These are phyloP conservation scores for Farysia itapuensis DNA, from an alignment of 1,284 basidiomycete genomes.

Conservation along the genomic window DNA sequence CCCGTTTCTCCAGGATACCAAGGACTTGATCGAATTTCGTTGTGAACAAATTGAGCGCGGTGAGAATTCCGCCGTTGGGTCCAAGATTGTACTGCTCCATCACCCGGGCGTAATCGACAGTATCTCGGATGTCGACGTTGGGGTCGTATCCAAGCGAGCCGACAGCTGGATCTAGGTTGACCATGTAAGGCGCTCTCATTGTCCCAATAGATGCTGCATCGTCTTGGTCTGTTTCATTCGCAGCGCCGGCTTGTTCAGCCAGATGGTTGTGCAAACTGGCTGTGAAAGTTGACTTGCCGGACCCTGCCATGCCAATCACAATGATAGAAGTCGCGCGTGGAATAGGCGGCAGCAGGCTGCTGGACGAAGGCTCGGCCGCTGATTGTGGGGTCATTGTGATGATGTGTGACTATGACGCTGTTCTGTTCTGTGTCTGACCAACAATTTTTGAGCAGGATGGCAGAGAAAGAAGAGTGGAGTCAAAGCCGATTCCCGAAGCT, in stretches of 20 bases:
- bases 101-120: slow-evolving; percentile 93
- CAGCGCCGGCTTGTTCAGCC: slow-evolving; percentile 10
- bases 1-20: slow-evolving; percentile 84
- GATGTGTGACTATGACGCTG: too few species aligned
- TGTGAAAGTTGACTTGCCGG: slow-evolving; percentile 95
- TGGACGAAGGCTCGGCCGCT: too few species aligned
- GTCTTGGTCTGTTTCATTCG: slow-evolving; percentile 11
- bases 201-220: slow-evolving; percentile 64
- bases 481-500: too few species aligned
- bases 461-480: too few species aligned
- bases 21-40: slow-evolving; percentile 99
- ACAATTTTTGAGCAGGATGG: too few species aligned
- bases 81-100: slow-evolving; percentile 99
- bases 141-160: slow-evolving; percentile 85
- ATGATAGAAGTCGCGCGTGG: slow-evolving; percentile 56
- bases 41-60: slow-evolving; percentile 94
- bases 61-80: slow-evolving; percentile 96
- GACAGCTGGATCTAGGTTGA: slow-evolving; percentile 97
- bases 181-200: slow-evolving; percentile 78
- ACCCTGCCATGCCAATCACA: slow-evolving; percentile 79
- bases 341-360: slow-evolving; percentile 34
- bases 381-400: too few species aligned
- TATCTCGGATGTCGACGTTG: slow-evolving; percentile 97
- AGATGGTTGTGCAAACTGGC: slow-evolving; percentile 59
- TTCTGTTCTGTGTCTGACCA: too few species aligned